phyloP scores from a whole-genome alignment of 2,329 filamentous ascomycete genomes.

The Emergomyces pasteurianus region DNA sequence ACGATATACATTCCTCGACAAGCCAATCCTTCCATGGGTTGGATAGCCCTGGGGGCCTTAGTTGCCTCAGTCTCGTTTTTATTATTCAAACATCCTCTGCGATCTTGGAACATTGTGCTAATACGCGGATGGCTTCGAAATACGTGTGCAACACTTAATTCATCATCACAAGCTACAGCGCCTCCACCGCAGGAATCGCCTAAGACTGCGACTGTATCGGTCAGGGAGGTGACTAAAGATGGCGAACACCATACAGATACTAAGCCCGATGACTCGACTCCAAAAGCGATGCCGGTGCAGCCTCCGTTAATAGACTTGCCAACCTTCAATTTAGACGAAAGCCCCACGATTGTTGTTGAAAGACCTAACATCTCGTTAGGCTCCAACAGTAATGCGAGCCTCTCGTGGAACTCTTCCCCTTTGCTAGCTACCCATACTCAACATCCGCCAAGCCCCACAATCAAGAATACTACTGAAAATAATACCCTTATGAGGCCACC shows the following conservation, averaged over 20 bases:
- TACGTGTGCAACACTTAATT: background rate
- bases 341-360: background rate
- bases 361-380: background rate
- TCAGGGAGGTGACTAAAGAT: background rate
- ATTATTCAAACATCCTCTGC: conserved; percentile 28
- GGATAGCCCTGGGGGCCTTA: conserved; percentile 28
- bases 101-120: conserved; percentile 19
- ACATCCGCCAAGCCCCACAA: background rate
- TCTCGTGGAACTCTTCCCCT: conserved; percentile 5
- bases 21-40: conserved; percentile 25
- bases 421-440: background rate
- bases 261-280: conserved; percentile 6
- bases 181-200: background rate
- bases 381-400: conserved; percentile 1
- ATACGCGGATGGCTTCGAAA: background rate
- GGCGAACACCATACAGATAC: background rate
- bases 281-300: background rate
- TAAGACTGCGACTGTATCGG: background rate
- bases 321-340: background rate
- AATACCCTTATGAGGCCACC: conserved; percentile 12
- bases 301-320: background rate
- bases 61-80: conserved; percentile 29
- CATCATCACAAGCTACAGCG: background rate
- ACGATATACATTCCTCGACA: too few species aligned
- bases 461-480: background rate